Evolutionary conservation across 441 rosid species (phyloP), one percentile per base, ranked within the genome.

Genomic region (Erodium texanum): DNA sequence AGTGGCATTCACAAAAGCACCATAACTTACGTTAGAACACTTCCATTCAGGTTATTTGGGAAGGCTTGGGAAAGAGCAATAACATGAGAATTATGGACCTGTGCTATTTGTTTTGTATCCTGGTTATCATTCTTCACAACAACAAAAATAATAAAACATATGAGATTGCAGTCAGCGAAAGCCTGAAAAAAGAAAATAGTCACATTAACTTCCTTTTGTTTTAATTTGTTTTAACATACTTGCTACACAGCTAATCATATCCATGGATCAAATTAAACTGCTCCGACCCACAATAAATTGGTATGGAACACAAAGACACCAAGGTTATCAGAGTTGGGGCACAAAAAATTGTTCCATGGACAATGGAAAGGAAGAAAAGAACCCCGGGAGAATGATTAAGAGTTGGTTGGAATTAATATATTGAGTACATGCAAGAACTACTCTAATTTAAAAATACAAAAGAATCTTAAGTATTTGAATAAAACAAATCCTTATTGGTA

Each of bases 21-120:
- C 18, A 74, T 68, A 62, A 76, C 98, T 87, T 87, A 96, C 98
- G 90, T 88, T 70, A 87, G 80, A 65, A 80, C 50, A 65, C 80
- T 77, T 72, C 97, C 98, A 82, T 84, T 90, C 67, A 77, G 83
- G 83, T 87, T 90, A 84, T 82, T 96, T 11, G 94, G 92, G 79
- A 86, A 87, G 74, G 80, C 93, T 87, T 89, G 96, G 73, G 95
- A 83, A 64, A 96, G 90, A 73, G 99, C 91, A 77, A 81, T 73
- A 73, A 75, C 75, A 74, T 93, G 99, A 78, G 99, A 96, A 83
- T 79, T 82, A 84, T 96, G 99, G 66, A 80, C 84, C 61, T 81
- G 76, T 66, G 82, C 83, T 66, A 83, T 77, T 80, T 86, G 93
- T 80, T 85, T 87, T 68, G 78, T 74, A 68, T 93, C 97, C 83